A percentile compares a stretch with the other conserved stretches of the same genome.
phyloP scores from a whole-genome alignment of 1,284 basidiomycete genomes.

The Cryptococcus hybrid region DNA sequence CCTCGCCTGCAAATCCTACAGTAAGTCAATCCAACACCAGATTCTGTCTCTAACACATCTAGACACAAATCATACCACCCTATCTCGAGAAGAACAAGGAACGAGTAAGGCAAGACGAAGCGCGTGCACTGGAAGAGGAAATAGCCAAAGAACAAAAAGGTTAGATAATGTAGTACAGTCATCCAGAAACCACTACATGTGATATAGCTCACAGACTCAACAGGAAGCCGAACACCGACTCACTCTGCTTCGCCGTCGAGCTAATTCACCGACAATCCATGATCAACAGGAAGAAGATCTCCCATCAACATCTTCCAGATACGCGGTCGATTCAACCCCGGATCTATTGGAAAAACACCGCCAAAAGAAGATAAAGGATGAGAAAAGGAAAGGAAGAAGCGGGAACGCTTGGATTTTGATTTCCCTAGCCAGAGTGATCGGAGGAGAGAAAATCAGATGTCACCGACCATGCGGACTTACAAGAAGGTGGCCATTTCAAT shows the following conservation, averaged over 20 bases:
- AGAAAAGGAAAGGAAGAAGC: conserved; percentile 18
- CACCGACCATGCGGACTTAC: conserved; percentile 14
- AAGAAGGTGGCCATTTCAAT: conserved; percentile 46
- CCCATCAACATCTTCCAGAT: conserved; percentile 27
- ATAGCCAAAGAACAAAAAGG: conserved; percentile 32
- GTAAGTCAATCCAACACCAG: conserved; percentile 17
- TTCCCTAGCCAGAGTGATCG: conserved; percentile 37
- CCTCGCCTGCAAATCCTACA: conserved; percentile 48
- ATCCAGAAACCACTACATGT: neutral
- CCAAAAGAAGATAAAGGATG: conserved; percentile 26
- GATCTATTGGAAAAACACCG: conserved; percentile 33
- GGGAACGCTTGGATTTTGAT: conserved; percentile 40
- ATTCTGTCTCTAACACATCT: neutral
- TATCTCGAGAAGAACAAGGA: conserved; percentile 52
- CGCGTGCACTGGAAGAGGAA: conserved; percentile 40
- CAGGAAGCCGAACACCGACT: conserved; percentile 41
- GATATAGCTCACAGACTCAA: neutral
- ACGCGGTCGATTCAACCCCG: conserved; percentile 1
- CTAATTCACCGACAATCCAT: conserved; percentile 26
- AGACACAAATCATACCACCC: conserved; percentile 52
- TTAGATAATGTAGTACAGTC: conserved; percentile 33
- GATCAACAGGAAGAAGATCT: conserved; percentile 21
- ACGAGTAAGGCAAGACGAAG: conserved; percentile 50
- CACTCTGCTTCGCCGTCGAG: conserved; percentile 32
- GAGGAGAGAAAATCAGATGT: conserved; percentile 8